These are phyloP conservation scores for Hevea brasiliensis DNA, from an alignment of 345 rosid genomes.

Conservation along the genomic window DNA sequence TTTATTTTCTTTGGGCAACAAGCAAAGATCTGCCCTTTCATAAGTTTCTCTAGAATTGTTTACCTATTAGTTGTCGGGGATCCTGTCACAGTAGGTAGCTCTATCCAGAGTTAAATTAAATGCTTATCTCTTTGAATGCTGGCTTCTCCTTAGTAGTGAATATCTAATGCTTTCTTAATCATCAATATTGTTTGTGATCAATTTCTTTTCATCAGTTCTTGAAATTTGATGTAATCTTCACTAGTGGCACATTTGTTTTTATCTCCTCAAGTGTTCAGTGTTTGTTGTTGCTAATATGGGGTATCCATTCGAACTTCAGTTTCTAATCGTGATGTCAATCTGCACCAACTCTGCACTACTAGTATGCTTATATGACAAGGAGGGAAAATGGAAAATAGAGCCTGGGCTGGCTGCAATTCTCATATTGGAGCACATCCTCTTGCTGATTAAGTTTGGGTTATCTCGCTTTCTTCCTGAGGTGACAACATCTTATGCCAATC, in stretches of 20 bases:
- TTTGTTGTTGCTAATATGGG: constrained; percentile 8
- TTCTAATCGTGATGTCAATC: constrained; percentile 82
- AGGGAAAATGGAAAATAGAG: constrained; percentile 88
- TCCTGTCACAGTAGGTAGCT: background rate
- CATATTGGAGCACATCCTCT: constrained; percentile 74
- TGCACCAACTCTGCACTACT: constrained; percentile 86
- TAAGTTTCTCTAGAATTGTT: background rate
- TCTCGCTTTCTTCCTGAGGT: constrained; percentile 86
- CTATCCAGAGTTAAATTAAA: background rate
- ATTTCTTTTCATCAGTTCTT: background rate
- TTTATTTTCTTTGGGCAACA: background rate
- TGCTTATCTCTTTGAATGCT: background rate
- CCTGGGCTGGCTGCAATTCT: constrained; percentile 90
- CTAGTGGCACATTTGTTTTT: background rate
- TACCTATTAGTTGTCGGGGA: background rate
- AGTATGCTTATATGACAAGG: constrained; percentile 82
- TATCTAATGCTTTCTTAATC: background rate
- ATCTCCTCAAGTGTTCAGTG: background rate
- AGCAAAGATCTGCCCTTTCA: background rate
- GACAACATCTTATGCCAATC: constrained; percentile 4
- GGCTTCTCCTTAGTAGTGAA: background rate
- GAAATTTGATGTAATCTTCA: background rate
- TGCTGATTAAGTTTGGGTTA: constrained; percentile 75
- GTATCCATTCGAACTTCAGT: constrained; percentile 38
- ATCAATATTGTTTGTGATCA: background rate